phyloP scores from a whole-genome alignment of 2,329 filamentous ascomycete genomes.

The Ophiocordyceps robertsii region DNA sequence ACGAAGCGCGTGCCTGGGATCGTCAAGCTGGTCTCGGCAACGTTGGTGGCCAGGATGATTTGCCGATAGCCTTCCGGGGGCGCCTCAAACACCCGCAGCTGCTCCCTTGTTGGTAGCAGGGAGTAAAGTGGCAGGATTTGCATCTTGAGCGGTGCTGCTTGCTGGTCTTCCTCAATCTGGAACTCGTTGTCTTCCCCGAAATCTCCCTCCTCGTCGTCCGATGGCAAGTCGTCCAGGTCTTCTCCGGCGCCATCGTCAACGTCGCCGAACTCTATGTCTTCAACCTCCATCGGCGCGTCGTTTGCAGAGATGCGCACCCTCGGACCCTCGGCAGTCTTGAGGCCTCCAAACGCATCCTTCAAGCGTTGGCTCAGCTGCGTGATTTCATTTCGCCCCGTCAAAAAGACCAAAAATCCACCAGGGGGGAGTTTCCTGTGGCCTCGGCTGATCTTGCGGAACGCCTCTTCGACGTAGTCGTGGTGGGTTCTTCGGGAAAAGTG shows the following conservation, averaged over 20 bases:
- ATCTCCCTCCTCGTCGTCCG: conserved; percentile 42
- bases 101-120: conserved; percentile 77
- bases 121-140: conserved; percentile 93
- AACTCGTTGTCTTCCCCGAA: conserved; percentile 46
- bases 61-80: conserved; percentile 71
- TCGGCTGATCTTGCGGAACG: conserved; percentile 71
- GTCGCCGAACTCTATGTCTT: conserved; percentile 75
- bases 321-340: conserved; percentile 42
- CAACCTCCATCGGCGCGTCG: conserved; percentile 68
- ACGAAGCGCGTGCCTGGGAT: conserved; percentile 94
- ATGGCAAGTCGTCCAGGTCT: conserved; percentile 45
- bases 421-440: conserved; percentile 84
- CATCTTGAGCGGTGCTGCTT: conserved; percentile 53
- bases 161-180: conserved; percentile 52
- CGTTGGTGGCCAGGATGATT: conserved; percentile 87
- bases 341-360: conserved; percentile 49
- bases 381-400: conserved; percentile 92
- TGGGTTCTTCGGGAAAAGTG: conserved; percentile 79
- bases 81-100: conserved; percentile 78
- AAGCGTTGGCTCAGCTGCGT: conserved; percentile 66
- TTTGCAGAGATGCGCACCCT: conserved; percentile 64
- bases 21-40: conserved; percentile 92
- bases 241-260: conserved; percentile 47
- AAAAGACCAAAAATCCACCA: conserved; percentile 83
- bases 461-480: conserved; percentile 82